These are phyloP conservation scores for Pelomyxa schiedti DNA, from an alignment of 78 protist genomes.

Conservation along the genomic window DNA sequence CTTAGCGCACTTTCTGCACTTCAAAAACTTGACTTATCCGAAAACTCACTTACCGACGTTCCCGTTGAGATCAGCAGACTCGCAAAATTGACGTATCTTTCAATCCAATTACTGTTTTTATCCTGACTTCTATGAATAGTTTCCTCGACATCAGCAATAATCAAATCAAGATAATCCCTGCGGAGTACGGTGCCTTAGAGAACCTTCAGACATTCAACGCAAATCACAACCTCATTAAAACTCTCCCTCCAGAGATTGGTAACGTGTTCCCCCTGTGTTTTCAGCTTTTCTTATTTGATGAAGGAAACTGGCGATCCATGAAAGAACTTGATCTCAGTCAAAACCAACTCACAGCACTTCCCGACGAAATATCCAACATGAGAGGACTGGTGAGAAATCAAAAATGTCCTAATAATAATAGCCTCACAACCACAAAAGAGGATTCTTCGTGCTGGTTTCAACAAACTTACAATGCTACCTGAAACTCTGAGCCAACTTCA, in stretches of 20 bases:
- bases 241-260: conserved; percentile 34
- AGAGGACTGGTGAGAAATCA: conserved; percentile 13
- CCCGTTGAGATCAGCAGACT: conserved; percentile 29
- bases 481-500: conserved; percentile 28
- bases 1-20: conserved; percentile 19
- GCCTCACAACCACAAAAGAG: too few relatives aligned
- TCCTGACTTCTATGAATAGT: neutral
- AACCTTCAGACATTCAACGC: conserved; percentile 19
- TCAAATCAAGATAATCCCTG: conserved; percentile 35
- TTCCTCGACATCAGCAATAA: conserved; percentile 45
- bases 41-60: conserved; percentile 48
- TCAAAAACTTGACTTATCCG: conserved; percentile 30
- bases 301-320: neutral
- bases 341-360: conserved; percentile 40
- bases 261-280: conserved; percentile 13
- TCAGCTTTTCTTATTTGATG: neutral
- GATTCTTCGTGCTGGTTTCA: conserved; percentile 33
- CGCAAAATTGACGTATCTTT: conserved; percentile 10
- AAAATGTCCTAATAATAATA: too few relatives aligned
- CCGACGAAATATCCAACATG: conserved; percentile 40
- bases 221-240: conserved; percentile 27
- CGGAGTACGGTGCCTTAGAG: conserved; percentile 40
- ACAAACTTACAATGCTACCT: conserved; percentile 38
- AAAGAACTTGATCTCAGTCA: conserved; percentile 26
- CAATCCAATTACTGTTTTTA: neutral